Evolutionary conservation across 306 rosid genomes (phyloP).

Genomic region (Lathyrus tuberosus): DNA sequence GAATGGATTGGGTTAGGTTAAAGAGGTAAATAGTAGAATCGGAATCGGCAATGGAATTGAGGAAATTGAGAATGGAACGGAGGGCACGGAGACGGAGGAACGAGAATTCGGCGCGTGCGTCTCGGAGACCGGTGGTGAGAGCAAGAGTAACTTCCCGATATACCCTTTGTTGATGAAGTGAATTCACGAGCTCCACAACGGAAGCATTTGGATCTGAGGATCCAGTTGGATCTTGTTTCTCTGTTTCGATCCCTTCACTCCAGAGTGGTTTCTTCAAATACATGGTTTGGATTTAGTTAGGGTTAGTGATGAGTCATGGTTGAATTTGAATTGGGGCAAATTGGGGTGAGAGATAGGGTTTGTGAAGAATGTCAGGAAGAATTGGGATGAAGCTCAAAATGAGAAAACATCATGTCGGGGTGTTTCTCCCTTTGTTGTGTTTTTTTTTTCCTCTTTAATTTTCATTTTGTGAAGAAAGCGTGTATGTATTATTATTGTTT

Average conservation of each 20-base stretch:
- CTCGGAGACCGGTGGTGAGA: constrained; percentile 75
- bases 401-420: too few relatives aligned
- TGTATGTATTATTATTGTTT: too few relatives aligned
- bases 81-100: constrained; percentile 88
- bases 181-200: constrained; percentile 56
- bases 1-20: constrained; percentile 66
- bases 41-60: constrained; percentile 74
- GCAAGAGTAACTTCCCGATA: constrained; percentile 81
- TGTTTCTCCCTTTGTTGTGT: too few relatives aligned
- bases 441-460: too few relatives aligned
- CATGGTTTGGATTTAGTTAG: constrained; percentile 41
- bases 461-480: too few relatives aligned
- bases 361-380: too few relatives aligned
- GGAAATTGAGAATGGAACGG: constrained; percentile 79
- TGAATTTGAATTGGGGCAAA: neutral
- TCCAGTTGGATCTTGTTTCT: constrained; percentile 28
- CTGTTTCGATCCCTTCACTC: constrained; percentile 55
- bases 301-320: neutral
- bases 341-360: neutral
- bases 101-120: constrained; percentile 84
- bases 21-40: constrained; percentile 68
- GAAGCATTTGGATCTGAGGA: constrained; percentile 40
- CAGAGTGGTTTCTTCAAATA: constrained; percentile 76
- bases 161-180: constrained; percentile 68
- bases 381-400: too few relatives aligned